Evolutionary conservation across 2,329 filamentous ascomycete genomes (phyloP).

Genomic region (Camillea tinctor): DNA sequence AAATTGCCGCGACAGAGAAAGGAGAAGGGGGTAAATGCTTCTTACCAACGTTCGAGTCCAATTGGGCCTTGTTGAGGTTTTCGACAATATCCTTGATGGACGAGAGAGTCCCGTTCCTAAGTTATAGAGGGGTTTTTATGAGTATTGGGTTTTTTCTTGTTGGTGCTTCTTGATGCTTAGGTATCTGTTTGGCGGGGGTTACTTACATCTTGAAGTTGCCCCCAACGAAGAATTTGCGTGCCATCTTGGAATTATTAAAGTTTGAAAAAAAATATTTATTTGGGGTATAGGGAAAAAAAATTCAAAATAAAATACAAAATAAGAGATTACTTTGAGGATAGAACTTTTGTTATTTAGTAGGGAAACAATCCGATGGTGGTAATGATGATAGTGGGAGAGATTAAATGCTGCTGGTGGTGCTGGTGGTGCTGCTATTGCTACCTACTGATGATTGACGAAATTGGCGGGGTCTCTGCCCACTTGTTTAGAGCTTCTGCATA

Average conservation of each 20-base stretch:
- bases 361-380: too few species aligned
- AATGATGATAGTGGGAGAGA: neutral
- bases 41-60: slow-evolving; percentile 74
- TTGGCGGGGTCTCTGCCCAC: slow-evolving; percentile 2
- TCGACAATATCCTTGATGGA: slow-evolving; percentile 88
- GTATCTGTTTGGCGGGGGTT: slow-evolving; percentile 22
- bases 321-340: neutral
- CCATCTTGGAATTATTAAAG: slow-evolving; percentile 62
- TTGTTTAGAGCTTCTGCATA: neutral
- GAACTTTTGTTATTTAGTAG: neutral
- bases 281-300: neutral
- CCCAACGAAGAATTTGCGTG: slow-evolving; percentile 95
- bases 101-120: slow-evolving; percentile 88
- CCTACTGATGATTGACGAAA: slow-evolving; percentile 1
- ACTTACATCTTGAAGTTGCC: slow-evolving; percentile 99
- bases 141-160: slow-evolving; percentile 13
- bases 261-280: neutral
- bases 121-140: slow-evolving; percentile 7
- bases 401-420: too few species aligned
- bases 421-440: too few species aligned
- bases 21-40: slow-evolving; percentile 23
- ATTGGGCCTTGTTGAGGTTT: slow-evolving; percentile 80
- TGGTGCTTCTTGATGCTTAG: slow-evolving; percentile 10
- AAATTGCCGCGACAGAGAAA: neutral
- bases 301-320: slow-evolving; percentile 1